Conservation (phyloP, 495 filamentous ascomycete genomes). For the Penicillium simplicissimum region DNA sequence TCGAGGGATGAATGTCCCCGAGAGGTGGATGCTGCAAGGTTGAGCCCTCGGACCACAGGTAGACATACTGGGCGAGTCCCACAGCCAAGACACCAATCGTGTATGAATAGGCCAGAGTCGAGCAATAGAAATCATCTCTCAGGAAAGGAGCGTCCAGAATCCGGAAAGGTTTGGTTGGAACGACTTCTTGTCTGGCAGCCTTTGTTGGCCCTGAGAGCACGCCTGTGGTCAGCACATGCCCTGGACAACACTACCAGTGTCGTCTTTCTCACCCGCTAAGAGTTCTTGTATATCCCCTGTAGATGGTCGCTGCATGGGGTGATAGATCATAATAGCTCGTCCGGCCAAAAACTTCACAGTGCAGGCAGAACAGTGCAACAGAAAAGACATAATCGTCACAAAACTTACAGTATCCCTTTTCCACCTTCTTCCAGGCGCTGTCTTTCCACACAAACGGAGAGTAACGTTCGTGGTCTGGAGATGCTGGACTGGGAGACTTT, state of each 20-base stretch:
- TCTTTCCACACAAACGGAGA: slow-evolving; percentile 56
- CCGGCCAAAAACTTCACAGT: background rate
- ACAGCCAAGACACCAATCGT: slow-evolving; percentile 77
- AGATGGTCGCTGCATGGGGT: slow-evolving; percentile 8
- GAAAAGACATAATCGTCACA: background rate
- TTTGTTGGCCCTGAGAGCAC: slow-evolving; percentile 27
- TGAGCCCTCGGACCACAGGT: slow-evolving; percentile 81
- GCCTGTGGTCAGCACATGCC: slow-evolving; percentile 15
- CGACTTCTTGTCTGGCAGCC: slow-evolving; percentile 24
- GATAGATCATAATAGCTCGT: slow-evolving; percentile 4
- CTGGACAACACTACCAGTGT: background rate
- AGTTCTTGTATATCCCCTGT: slow-evolving; percentile 1
- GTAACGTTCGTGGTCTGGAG: slow-evolving; percentile 34
- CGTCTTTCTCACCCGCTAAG: slow-evolving; percentile 6
- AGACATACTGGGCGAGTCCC: slow-evolving; percentile 77
- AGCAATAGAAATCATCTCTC: slow-evolving; percentile 95
- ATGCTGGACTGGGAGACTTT: slow-evolving; percentile 29
- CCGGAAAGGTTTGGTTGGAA: slow-evolving; percentile 77
- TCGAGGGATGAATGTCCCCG: slow-evolving; percentile 40
- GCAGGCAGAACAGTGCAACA: background rate
- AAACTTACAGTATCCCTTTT: slow-evolving; percentile 51
- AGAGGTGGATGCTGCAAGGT: slow-evolving; percentile 53
- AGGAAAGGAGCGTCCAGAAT: slow-evolving; percentile 87
- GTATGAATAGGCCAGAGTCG: slow-evolving; percentile 80
- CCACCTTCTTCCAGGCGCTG: slow-evolving; percentile 57